Evolutionary conservation across 75 land plant genomes (phyloP).

Genomic region (Cryptomeria japonica): DNA sequence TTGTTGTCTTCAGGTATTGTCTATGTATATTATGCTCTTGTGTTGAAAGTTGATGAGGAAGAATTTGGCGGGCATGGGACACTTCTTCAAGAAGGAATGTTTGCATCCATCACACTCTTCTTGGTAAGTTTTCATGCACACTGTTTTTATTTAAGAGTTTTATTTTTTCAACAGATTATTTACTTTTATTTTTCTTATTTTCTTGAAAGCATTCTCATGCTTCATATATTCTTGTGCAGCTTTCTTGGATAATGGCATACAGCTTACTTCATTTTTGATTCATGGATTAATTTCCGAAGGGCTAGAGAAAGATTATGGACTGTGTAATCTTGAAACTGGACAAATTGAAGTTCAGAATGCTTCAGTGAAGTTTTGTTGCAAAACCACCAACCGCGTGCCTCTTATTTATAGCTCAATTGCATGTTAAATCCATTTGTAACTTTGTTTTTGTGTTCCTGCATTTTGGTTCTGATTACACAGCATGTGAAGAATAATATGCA

Average conservation of each 20-base stretch:
- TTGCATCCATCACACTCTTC: conserved; percentile 88
- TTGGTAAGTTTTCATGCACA: conserved; percentile 45
- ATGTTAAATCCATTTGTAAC: not conserved
- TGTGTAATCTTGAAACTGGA: not conserved
- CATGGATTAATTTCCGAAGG: not conserved
- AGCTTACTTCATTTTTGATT: conserved; percentile 86
- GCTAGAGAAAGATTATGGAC: not conserved
- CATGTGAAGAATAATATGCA: not conserved
- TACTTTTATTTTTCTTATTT: not conserved
- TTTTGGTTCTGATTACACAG: not conserved
- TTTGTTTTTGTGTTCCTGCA: not conserved
- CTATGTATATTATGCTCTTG: conserved; percentile 69
- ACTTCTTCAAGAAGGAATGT: conserved; percentile 96
- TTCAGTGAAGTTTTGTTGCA: conserved; percentile 5
- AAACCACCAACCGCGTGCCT: not conserved
- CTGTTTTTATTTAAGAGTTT: too few species aligned
- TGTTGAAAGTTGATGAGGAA: conserved; percentile 84
- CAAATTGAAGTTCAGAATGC: not conserved
- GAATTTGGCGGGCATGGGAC: conserved; percentile 94
- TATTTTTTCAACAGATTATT: not conserved
- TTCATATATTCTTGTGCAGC: conserved; percentile 51
- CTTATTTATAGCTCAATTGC: not conserved
- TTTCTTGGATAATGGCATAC: conserved; percentile 88
- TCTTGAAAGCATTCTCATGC: not conserved
- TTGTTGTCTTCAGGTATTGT: conserved; percentile 61